Percentiles rank a stretch among this genome's conserved stretches.
Evolutionary conservation across 176 grass and related monocot genomes (phyloP).

Genomic region (Sorghum bicolor): DNA sequence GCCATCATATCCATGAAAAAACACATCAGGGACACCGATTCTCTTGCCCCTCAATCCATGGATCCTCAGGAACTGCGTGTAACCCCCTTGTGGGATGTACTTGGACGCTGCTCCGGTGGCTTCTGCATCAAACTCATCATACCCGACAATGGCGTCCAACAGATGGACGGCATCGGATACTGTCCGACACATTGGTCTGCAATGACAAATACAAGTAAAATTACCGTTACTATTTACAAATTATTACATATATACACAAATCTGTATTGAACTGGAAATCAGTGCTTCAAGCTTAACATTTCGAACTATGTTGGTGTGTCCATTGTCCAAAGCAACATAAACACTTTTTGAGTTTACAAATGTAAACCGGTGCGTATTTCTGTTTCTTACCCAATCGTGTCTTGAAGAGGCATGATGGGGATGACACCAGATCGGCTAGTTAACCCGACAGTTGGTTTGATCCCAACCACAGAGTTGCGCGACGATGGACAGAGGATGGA

Average conservation of each 20-base stretch:
- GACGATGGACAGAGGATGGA: conserved; percentile 62
- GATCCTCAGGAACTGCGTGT: conserved; percentile 47
- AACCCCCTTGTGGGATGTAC: conserved; percentile 50
- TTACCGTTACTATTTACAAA: too few species aligned
- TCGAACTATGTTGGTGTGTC: too few species aligned
- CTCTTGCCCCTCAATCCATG: conserved; percentile 54
- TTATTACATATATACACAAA: too few species aligned
- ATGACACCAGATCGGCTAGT: conserved; percentile 60
- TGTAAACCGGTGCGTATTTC: background rate
- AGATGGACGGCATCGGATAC: conserved; percentile 52
- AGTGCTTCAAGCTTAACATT: too few species aligned
- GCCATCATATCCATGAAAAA: conserved; percentile 7
- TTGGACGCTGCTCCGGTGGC: conserved; percentile 38
- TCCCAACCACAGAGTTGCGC: conserved; percentile 53
- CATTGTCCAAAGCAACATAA: too few species aligned
- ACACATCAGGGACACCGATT: conserved; percentile 24
- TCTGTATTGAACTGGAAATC: too few species aligned
- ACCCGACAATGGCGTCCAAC: conserved; percentile 57
- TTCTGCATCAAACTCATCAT: conserved; percentile 35
- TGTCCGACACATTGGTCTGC: conserved; percentile 52
- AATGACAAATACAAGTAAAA: too few species aligned
- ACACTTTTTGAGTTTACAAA: too few species aligned
- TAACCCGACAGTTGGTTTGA: conserved; percentile 55
- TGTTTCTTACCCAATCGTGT: conserved; percentile 49
- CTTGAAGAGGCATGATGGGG: conserved; percentile 41